Percentiles rank a stretch among this genome's conserved stretches.
Conservation (phyloP, 768 basidiomycete species). For the Leucogyrophana mollusca region DNA sequence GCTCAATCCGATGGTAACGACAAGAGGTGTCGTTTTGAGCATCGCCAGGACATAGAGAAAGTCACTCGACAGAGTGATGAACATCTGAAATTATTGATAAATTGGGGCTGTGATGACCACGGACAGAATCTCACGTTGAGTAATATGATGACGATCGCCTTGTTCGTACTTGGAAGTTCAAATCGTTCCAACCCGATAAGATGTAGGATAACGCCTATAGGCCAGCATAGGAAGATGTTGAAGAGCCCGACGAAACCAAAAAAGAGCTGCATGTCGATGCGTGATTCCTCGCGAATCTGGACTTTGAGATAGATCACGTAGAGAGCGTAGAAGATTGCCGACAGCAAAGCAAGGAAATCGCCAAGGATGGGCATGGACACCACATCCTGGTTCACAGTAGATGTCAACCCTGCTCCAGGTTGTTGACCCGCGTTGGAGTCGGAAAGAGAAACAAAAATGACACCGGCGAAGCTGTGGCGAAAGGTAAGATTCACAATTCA, state of each 20-base stretch:
- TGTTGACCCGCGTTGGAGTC: slow-evolving; percentile 49
- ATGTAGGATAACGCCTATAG: slow-evolving; percentile 77
- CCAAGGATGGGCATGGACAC: slow-evolving; percentile 48
- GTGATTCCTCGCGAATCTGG: slow-evolving; percentile 73
- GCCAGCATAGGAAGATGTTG: slow-evolving; percentile 76
- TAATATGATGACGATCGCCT: slow-evolving; percentile 47
- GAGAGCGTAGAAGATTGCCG: slow-evolving; percentile 82
- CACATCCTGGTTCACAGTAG: slow-evolving; percentile 12
- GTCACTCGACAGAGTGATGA: slow-evolving; percentile 80
- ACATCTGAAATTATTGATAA: slow-evolving; percentile 52
- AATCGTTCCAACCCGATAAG: slow-evolving; percentile 69
- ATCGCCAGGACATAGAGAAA: slow-evolving; percentile 87
- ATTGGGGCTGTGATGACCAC: slow-evolving; percentile 1
- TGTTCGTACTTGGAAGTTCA: slow-evolving; percentile 58
- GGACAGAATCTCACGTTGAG: slow-evolving; percentile 48
- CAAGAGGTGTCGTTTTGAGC: slow-evolving; percentile 94
- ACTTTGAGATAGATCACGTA: slow-evolving; percentile 92
- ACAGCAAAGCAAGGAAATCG: slow-evolving; percentile 81
- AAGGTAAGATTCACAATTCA: slow-evolving; percentile 7
- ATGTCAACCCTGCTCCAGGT: slow-evolving; percentile 5
- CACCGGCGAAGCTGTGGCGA: slow-evolving; percentile 69
- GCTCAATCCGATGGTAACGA: slow-evolving; percentile 89
- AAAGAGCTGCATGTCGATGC: slow-evolving; percentile 92
- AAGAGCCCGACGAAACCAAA: slow-evolving; percentile 93
- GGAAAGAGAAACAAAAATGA: slow-evolving; percentile 84